Evolutionary conservation across 176 grass and related monocot genomes (phyloP), one percentile per base, ranked within the genome.

Genomic region (Otatea glauca): DNA sequence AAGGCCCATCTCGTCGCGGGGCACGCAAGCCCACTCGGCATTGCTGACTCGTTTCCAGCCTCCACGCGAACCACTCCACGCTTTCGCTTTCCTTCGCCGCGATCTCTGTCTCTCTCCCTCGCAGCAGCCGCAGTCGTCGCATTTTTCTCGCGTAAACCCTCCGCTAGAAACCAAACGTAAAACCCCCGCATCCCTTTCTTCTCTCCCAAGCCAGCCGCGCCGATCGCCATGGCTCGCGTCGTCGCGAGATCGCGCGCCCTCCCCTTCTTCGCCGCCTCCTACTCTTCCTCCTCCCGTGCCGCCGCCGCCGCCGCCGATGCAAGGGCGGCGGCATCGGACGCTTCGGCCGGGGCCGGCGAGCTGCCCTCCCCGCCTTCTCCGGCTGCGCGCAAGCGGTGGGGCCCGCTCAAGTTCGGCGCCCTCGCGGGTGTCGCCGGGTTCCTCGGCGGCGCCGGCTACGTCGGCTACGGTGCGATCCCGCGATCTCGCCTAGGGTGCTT

Each of bases 321-420:
- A 3, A 1, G 2, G 34, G 34, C 34, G 34, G 77, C 47, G 14
- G 77, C n/a, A 21, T 13, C 86, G n/a, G 72, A 49, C 15, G 5
- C 79, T 21, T 9, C 73, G 5, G 45, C 42, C 41, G 70, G 69
- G 12, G 63, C 84, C 7, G 84, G 58, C 18, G 86, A 61, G 27
- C 81, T 67, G 27, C 41, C 63, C 2, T 17, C 68, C 3, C 12
- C 68, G 11, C 72, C 85, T 4, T 45, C 78, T 13, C 86, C 85
- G 6, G 43, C 37, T 44, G 66, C 80, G 20, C 68, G 63, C 24
- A 90, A 66, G 68, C 67, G 88, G 50, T 89, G 93, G 91, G 72
- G 86, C 48, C 72, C 84, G 65, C 72, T 90, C 73, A 98, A 92
- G 72, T 83, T 87, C 74, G 91, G 96, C 35, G 81, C 39, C 32